phyloP scores from a whole-genome alignment of 495 filamentous ascomycete genomes.

The Parmelia sp. region DNA sequence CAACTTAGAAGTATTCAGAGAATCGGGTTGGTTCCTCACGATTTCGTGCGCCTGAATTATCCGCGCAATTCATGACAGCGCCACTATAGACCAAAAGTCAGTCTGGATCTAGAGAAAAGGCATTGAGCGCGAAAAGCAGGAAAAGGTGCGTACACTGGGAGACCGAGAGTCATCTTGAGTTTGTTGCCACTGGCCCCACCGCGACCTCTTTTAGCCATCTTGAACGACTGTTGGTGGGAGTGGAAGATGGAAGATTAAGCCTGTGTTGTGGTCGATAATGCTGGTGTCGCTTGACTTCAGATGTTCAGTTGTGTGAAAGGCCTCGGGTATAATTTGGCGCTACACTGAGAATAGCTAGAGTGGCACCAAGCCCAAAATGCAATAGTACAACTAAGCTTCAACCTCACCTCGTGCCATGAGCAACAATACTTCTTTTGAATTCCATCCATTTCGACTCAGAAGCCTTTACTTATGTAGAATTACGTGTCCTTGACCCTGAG shows the following conservation, averaged over 20 bases:
- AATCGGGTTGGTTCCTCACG: too few relatives aligned
- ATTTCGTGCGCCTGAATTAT: conserved; percentile 98
- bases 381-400: background rate
- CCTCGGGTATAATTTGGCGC: conserved; percentile 6
- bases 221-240: conserved; percentile 24
- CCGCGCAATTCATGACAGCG: conserved; percentile 93
- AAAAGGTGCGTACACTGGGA: conserved; percentile 74
- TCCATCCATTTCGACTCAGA: conserved; percentile 11
- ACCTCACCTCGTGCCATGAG: conserved; percentile 11
- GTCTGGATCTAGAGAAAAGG: background rate
- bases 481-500: background rate
- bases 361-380: background rate
- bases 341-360: conserved; percentile 4
- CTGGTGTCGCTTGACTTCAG: background rate
- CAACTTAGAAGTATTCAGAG: too few relatives aligned
- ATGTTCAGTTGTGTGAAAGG: conserved; percentile 10
- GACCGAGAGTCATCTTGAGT: conserved; percentile 99
- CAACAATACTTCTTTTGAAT: conserved; percentile 1
- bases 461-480: background rate
- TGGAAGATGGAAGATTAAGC: background rate
- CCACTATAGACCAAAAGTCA: conserved; percentile 52
- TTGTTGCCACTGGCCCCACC: conserved; percentile 98
- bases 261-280: conserved; percentile 1
- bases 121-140: background rate
- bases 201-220: conserved; percentile 58